Percentiles rank a stretch among this genome's conserved stretches.
Conservation (phyloP, 345 rosid species). For the Schrenkiella parvula region DNA sequence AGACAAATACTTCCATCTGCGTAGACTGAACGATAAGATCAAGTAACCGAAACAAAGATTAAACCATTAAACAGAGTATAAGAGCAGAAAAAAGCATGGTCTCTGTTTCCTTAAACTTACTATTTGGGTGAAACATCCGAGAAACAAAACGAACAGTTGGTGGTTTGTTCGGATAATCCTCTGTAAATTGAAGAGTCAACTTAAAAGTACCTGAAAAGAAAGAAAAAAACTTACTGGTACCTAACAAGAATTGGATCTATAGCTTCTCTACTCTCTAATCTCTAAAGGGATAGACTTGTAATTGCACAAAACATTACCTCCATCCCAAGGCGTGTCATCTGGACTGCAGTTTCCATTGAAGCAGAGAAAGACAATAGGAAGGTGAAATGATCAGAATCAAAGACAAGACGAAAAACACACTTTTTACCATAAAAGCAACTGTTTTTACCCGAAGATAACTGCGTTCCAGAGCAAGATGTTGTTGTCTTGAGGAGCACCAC, state of each 20-base stretch:
- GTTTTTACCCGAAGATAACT: constrained; percentile 49
- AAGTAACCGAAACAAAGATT: background rate
- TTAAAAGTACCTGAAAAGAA: constrained; percentile 34
- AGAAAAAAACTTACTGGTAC: background rate
- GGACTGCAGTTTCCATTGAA: constrained; percentile 25
- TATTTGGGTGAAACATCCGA: background rate
- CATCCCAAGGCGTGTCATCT: constrained; percentile 63
- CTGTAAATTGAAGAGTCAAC: background rate
- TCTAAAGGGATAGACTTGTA: background rate
- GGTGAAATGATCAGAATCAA: background rate
- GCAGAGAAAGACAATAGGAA: background rate
- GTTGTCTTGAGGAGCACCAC: constrained; percentile 48
- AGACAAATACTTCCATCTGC: constrained; percentile 73
- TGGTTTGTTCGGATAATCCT: background rate
- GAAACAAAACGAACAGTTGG: constrained; percentile 5
- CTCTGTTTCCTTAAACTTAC: background rate
- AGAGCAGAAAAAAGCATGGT: background rate
- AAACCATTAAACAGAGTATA: background rate
- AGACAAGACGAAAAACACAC: background rate
- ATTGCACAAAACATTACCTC: constrained; percentile 36
- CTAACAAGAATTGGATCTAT: background rate
- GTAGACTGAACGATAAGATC: constrained; percentile 37
- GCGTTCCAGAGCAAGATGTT: constrained; percentile 63
- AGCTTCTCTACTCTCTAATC: background rate
- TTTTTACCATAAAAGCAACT: background rate